These are phyloP conservation scores for Paecilomyces variotii DNA, from an alignment of 2,329 filamentous ascomycete species.

Conservation along the genomic window DNA sequence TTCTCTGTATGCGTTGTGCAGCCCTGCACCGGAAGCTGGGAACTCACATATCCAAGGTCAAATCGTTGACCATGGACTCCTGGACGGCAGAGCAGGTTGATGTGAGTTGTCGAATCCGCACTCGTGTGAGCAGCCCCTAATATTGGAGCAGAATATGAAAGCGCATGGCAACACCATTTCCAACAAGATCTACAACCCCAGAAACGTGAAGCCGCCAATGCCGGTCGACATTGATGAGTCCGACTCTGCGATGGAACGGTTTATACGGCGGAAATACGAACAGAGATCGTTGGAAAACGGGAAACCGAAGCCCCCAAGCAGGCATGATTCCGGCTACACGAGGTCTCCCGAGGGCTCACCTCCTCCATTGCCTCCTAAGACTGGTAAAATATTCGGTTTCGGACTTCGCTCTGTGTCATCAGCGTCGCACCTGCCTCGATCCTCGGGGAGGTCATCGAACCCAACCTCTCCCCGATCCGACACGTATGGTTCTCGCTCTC, in stretches of 20 bases:
- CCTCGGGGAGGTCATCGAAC: constrained; percentile 49
- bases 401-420: constrained; percentile 62
- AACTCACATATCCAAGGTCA: constrained; percentile 97
- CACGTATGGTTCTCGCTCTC: constrained; percentile 17
- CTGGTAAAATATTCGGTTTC: constrained; percentile 54
- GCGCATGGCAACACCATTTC: constrained; percentile 77
- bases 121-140: constrained; percentile 66
- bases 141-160: constrained; percentile 72
- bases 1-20: constrained; percentile 96
- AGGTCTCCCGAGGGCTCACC: constrained; percentile 47
- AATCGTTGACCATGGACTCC: constrained; percentile 96
- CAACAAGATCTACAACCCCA: constrained; percentile 84
- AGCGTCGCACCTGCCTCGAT: constrained; percentile 54
- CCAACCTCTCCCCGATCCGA: constrained; percentile 17
- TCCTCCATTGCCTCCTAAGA: constrained; percentile 53
- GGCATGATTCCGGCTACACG: constrained; percentile 51
- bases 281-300: constrained; percentile 48
- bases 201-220: constrained; percentile 71
- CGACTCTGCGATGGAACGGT: constrained; percentile 89
- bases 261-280: constrained; percentile 90
- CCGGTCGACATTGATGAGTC: constrained; percentile 88
- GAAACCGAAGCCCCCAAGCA: constrained; percentile 38
- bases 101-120: constrained; percentile 47
- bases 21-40: constrained; percentile 92
- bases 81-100: constrained; percentile 96